Conservation (phyloP, 2,329 filamentous ascomycete species). For the Paecilomyces dactylethromorphus region DNA sequence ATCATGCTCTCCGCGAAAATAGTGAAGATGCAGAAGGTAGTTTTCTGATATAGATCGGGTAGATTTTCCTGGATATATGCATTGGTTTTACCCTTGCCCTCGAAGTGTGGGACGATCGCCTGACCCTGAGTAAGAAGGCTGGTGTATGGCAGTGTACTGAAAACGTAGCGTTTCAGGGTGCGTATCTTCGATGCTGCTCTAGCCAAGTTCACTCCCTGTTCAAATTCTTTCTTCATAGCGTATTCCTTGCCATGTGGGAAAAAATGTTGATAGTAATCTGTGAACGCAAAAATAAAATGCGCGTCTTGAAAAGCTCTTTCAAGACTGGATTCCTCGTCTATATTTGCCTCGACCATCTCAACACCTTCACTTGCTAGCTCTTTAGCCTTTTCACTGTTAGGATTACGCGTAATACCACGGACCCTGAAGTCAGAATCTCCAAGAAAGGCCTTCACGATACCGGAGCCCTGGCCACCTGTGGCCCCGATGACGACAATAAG, state of each 20-base stretch:
- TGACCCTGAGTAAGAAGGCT: conserved; percentile 25
- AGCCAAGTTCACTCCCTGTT: conserved; percentile 38
- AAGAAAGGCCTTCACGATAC: not conserved
- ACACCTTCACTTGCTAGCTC: not conserved
- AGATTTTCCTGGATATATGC: conserved; percentile 31
- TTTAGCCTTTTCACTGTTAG: not conserved
- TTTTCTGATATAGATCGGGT: conserved; percentile 26
- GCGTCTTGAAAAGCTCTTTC: not conserved
- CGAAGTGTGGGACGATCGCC: conserved; percentile 34
- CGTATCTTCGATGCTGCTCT: conserved; percentile 31
- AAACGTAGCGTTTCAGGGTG: conserved; percentile 40
- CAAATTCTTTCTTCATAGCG: conserved; percentile 31
- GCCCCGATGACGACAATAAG: too few relatives aligned
- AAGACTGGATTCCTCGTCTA: not conserved
- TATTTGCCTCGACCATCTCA: not conserved
- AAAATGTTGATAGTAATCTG: conserved; percentile 37
- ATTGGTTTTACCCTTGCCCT: conserved; percentile 38
- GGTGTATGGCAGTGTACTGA: conserved; percentile 39
- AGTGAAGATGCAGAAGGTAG: conserved; percentile 34
- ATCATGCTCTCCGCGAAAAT: conserved; percentile 31
- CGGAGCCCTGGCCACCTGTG: not conserved
- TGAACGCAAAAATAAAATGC: conserved; percentile 30
- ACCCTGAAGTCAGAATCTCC: not conserved
- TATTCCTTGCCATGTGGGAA: conserved; percentile 18
- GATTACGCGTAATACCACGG: conserved; percentile 1